These are phyloP conservation scores for Suillus discolor DNA, from an alignment of 768 basidiomycete species.

Conservation along the genomic window DNA sequence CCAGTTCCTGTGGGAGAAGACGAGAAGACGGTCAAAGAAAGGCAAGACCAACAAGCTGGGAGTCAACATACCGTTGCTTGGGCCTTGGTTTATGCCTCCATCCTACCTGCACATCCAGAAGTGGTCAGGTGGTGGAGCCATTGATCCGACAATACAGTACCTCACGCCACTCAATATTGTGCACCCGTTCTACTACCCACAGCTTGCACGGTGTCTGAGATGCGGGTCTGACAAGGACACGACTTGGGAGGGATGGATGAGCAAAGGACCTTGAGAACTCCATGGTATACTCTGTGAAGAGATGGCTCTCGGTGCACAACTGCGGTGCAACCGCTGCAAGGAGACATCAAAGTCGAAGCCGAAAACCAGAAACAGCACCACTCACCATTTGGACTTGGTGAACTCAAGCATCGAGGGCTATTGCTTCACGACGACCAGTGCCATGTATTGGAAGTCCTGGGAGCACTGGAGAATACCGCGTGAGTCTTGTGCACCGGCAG, in stretches of 20 bases:
- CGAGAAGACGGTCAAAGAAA: constrained; percentile 11
- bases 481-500: too few relatives aligned
- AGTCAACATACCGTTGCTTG: constrained; percentile 17
- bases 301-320: too few relatives aligned
- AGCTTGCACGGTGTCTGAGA: background rate
- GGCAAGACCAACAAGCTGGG: constrained; percentile 1
- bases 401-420: too few relatives aligned
- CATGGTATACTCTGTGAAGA: too few relatives aligned
- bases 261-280: constrained; percentile 4
- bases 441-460: too few relatives aligned
- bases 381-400: too few relatives aligned
- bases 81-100: constrained; percentile 26
- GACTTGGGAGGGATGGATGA: constrained; percentile 10
- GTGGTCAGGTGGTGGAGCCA: constrained; percentile 4
- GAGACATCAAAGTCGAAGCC: too few relatives aligned
- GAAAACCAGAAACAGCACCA: too few relatives aligned
- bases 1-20: constrained; percentile 14
- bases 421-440: too few relatives aligned
- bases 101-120: constrained; percentile 15
- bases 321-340: too few relatives aligned
- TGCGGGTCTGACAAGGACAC: too few relatives aligned
- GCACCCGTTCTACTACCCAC: constrained; percentile 14
- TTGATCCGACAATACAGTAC: constrained; percentile 19
- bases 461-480: too few relatives aligned
- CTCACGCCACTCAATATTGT: constrained; percentile 12